Conservation (phyloP, 805 yeast species). For the Yarrowia sp. region DNA sequence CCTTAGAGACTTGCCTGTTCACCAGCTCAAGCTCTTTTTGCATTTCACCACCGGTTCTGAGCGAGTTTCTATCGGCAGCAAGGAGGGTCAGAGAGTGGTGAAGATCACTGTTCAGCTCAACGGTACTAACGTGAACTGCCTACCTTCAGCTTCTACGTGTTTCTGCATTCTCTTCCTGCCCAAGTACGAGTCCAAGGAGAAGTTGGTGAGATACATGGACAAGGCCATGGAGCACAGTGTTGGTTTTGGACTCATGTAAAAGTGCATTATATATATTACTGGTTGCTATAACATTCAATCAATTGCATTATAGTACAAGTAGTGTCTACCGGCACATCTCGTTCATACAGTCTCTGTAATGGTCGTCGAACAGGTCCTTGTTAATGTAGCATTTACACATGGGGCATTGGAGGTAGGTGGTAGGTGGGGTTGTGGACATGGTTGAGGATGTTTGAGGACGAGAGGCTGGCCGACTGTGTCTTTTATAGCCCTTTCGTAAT, state of each 20-base stretch:
- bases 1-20: slow-evolving; percentile 52
- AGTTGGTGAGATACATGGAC: slow-evolving; percentile 43
- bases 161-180: slow-evolving; percentile 58
- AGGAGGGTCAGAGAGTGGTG: slow-evolving; percentile 53
- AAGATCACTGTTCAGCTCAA: slow-evolving; percentile 55
- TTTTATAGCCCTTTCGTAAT: too few relatives aligned
- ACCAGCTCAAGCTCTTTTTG: slow-evolving; percentile 53
- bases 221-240: slow-evolving; percentile 46
- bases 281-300: too few relatives aligned
- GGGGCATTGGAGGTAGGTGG: neutral
- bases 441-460: neutral
- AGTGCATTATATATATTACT: too few relatives aligned
- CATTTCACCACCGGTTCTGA: slow-evolving; percentile 60
- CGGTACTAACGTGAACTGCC: slow-evolving; percentile 52
- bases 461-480: too few relatives aligned
- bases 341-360: neutral
- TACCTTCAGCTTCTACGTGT: slow-evolving; percentile 62
- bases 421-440: neutral
- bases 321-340: neutral
- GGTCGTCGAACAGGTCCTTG: neutral
- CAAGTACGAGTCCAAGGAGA: slow-evolving; percentile 52
- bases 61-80: slow-evolving; percentile 55
- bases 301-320: too few relatives aligned
- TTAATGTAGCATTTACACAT: neutral
- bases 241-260: slow-evolving; percentile 47